Conservation (phyloP, 169 alveolate genomes). For the Plasmodium adleri region DNA sequence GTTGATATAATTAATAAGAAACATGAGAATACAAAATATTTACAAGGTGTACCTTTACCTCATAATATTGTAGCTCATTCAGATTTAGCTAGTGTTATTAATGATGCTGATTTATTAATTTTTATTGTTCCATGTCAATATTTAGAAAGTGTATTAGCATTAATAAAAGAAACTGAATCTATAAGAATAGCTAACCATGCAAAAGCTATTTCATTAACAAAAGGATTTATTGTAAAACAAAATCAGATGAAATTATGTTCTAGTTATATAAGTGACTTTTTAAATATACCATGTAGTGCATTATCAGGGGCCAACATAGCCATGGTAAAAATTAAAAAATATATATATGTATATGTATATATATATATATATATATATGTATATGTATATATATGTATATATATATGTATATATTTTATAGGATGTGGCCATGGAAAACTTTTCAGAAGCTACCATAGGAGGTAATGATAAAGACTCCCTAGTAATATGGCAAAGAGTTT, state of each 20-base stretch:
- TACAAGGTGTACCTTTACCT: conserved; percentile 91
- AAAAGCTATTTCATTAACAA: conserved; percentile 87
- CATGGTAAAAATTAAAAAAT: conserved; percentile 40
- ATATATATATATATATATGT: neutral
- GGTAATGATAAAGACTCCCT: conserved; percentile 88
- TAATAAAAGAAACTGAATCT: conserved; percentile 41
- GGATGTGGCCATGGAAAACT: conserved; percentile 93
- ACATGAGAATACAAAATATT: conserved; percentile 92
- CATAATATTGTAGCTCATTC: conserved; percentile 90
- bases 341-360: neutral
- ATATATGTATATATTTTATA: neutral
- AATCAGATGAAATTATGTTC: conserved; percentile 83
- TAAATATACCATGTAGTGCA: conserved; percentile 88
- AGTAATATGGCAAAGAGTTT: conserved; percentile 88
- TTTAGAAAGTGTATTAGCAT: conserved; percentile 69
- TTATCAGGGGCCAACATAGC: conserved; percentile 94
- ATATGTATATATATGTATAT: neutral
- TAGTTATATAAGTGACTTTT: conserved; percentile 78
- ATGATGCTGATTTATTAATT: conserved; percentile 88
- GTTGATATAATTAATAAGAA: conserved; percentile 90
- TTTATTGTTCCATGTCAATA: conserved; percentile 93
- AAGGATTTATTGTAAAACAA: conserved; percentile 87
- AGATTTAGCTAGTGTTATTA: conserved; percentile 87
- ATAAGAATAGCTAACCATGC: conserved; percentile 77
- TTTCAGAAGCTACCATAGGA: conserved; percentile 95